phyloP scores from a whole-genome alignment of 805 yeast species.

The Myxozyma geophila region DNA sequence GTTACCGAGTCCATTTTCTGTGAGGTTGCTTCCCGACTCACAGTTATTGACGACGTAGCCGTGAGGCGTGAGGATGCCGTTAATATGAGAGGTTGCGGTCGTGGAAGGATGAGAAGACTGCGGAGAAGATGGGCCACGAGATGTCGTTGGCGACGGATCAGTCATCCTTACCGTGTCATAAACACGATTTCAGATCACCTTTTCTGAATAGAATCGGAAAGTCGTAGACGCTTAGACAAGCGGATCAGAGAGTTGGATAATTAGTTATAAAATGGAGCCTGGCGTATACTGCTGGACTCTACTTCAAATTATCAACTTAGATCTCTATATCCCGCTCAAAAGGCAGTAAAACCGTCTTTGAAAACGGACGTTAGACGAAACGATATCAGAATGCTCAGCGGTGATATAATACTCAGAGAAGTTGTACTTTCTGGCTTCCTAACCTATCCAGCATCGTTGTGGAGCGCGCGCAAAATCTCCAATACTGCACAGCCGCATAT shows the following conservation, averaged over 20 bases:
- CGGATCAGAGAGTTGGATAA: neutral
- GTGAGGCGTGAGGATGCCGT: slow-evolving; percentile 31
- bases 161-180: slow-evolving; percentile 4
- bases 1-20: slow-evolving; percentile 1
- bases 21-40: neutral
- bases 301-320: neutral
- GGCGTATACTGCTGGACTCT: neutral
- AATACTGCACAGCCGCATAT: neutral
- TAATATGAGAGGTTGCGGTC: slow-evolving; percentile 20
- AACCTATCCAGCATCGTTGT: neutral
- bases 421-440: neutral
- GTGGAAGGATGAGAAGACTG: slow-evolving; percentile 5
- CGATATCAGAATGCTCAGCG: neutral
- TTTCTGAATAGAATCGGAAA: neutral
- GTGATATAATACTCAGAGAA: too few species aligned
- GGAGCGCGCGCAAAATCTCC: neutral
- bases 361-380: neutral
- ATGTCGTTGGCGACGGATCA: slow-evolving; percentile 10
- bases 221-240: neutral
- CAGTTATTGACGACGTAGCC: slow-evolving; percentile 30
- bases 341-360: neutral
- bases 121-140: slow-evolving; percentile 10
- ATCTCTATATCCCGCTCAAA: neutral
- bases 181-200: neutral
- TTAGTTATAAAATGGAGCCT: neutral